phyloP scores from a whole-genome alignment of 2,329 filamentous ascomycete species.

The Colletotrichum sansevieriae region DNA sequence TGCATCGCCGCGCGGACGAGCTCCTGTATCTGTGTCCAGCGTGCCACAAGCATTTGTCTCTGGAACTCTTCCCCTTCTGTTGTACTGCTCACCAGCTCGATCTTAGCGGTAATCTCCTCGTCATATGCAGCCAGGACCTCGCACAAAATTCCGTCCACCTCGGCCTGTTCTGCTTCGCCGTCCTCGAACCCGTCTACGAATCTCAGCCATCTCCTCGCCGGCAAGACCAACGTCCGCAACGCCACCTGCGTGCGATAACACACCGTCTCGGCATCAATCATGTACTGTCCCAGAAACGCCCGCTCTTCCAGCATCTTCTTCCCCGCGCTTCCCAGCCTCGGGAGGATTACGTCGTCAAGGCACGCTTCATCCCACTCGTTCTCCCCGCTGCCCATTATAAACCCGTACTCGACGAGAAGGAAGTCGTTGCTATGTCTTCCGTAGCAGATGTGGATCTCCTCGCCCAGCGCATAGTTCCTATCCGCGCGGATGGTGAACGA shows the following conservation, averaged over 20 bases:
- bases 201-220: slow-evolving; percentile 57
- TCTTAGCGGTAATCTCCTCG: slow-evolving; percentile 47
- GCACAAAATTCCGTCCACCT: slow-evolving; percentile 53
- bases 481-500: slow-evolving; percentile 69
- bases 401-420: slow-evolving; percentile 76
- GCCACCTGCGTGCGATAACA: slow-evolving; percentile 71
- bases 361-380: slow-evolving; percentile 66
- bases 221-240: slow-evolving; percentile 55
- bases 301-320: slow-evolving; percentile 56
- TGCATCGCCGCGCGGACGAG: slow-evolving; percentile 55
- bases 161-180: slow-evolving; percentile 56
- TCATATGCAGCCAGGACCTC: slow-evolving; percentile 55
- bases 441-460: slow-evolving; percentile 79
- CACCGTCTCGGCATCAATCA: slow-evolving; percentile 62
- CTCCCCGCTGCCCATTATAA: slow-evolving; percentile 57
- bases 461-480: slow-evolving; percentile 63
- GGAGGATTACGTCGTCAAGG: slow-evolving; percentile 62
- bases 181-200: slow-evolving; percentile 63
- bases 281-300: slow-evolving; percentile 65
- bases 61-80: slow-evolving; percentile 51
- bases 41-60: slow-evolving; percentile 52
- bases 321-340: slow-evolving; percentile 52
- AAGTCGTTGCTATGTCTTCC: slow-evolving; percentile 80
- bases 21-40: slow-evolving; percentile 59
- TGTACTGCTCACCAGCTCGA: slow-evolving; percentile 49